Conservation (phyloP, 345 rosid genomes). For the Aquilaria malaccensis region DNA sequence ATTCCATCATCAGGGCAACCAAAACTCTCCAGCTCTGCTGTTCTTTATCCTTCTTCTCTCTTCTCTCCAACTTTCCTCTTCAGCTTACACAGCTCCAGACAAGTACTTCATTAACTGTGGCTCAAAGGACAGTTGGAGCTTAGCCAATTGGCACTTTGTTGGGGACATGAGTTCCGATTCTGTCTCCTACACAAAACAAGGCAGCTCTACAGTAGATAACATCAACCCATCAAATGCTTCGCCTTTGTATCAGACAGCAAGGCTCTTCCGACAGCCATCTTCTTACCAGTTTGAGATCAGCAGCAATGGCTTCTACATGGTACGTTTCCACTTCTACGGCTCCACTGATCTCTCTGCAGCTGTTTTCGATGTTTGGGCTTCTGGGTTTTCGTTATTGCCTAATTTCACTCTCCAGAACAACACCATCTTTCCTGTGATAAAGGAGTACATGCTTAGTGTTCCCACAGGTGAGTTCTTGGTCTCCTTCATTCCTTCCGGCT, state of each 20-base stretch:
- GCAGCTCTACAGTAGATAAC: constrained; percentile 6
- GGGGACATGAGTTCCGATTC: constrained; percentile 32
- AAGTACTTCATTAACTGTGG: constrained; percentile 55
- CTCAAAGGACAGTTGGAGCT: constrained; percentile 11
- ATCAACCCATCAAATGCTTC: not conserved
- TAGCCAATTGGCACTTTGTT: constrained; percentile 11
- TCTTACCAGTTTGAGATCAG: constrained; percentile 25
- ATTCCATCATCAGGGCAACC: too few species aligned
- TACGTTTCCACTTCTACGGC: constrained; percentile 41
- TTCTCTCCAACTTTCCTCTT: constrained; percentile 5
- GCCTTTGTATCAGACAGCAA: constrained; percentile 37
- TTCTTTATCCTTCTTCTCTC: not conserved
- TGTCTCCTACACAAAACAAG: constrained; percentile 12
- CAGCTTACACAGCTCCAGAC: constrained; percentile 24
- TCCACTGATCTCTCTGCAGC: constrained; percentile 25
- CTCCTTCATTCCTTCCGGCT: constrained; percentile 26
- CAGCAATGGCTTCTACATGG: constrained; percentile 24
- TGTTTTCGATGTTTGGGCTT: constrained; percentile 28
- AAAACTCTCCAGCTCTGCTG: too few species aligned
- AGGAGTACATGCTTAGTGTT: constrained; percentile 42
- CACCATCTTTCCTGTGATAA: constrained; percentile 10
- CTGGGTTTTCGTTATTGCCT: constrained; percentile 21
- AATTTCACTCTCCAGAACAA: constrained; percentile 19
- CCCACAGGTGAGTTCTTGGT: constrained; percentile 14
- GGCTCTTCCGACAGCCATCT: constrained; percentile 29